Percentiles rank a stretch among this genome's conserved stretches.
Conservation (phyloP, 805 yeast species). For the Soucietia sequanensis region DNA sequence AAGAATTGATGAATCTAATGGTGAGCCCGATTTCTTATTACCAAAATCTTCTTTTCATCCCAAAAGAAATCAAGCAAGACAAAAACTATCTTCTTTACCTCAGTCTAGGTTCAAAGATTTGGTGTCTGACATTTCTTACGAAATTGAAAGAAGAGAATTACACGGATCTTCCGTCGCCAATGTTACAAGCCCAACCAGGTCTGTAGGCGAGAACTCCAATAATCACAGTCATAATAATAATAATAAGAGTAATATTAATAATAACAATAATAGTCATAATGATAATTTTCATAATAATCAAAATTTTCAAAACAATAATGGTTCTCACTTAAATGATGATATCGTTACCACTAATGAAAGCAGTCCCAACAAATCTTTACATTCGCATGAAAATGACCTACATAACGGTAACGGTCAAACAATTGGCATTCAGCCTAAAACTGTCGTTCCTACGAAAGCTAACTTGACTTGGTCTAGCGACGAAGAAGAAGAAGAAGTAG, state of each 20-base stretch:
- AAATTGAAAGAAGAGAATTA: constrained; percentile 74
- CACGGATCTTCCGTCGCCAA: constrained; percentile 25
- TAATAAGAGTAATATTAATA: not conserved
- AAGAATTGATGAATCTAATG: constrained; percentile 59
- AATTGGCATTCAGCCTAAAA: constrained; percentile 56
- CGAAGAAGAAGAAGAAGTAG: constrained; percentile 57
- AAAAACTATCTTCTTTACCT: constrained; percentile 83
- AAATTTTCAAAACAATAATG: not conserved
- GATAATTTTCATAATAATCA: not conserved
- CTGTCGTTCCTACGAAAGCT: constrained; percentile 82
- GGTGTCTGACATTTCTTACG: constrained; percentile 84
- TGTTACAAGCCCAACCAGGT: too few relatives aligned
- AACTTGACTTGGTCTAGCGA: constrained; percentile 87
- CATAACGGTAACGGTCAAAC: constrained; percentile 13
- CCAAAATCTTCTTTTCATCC: constrained; percentile 81
- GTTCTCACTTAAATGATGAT: not conserved
- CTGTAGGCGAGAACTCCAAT: too few relatives aligned
- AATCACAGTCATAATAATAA: too few relatives aligned
- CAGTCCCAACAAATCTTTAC: constrained; percentile 1
- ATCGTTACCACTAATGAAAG: not conserved
- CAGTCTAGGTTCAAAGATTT: constrained; percentile 81
- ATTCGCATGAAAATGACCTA: constrained; percentile 8
- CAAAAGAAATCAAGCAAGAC: constrained; percentile 92
- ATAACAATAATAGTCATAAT: not conserved
- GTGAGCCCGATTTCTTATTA: constrained; percentile 60